A percentile compares a stretch with the other conserved stretches of the same genome.
These are phyloP conservation scores for Magnolia sinica DNA, from an alignment of 164 flowering plant species.

Conservation along the genomic window DNA sequence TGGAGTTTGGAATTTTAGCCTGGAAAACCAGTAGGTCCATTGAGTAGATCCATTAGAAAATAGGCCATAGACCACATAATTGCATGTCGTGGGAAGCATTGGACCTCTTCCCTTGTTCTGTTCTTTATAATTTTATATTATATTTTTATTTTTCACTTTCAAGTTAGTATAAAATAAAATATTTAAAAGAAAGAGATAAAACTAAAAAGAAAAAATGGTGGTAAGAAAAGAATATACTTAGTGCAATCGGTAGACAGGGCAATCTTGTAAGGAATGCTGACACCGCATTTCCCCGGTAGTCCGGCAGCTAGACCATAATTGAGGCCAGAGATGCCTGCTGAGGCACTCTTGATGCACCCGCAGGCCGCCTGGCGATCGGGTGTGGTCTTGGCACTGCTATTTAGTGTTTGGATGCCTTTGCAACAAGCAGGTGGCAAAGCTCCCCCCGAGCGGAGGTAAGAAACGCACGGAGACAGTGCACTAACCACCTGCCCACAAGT, in stretches of 20 bases:
- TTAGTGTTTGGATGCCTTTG: background rate
- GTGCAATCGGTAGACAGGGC: slow-evolving; percentile 10
- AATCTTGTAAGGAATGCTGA: slow-evolving; percentile 6
- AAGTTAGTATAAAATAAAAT: no score
- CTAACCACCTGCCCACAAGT: background rate
- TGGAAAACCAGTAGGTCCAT: no score
- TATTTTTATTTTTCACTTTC: no score
- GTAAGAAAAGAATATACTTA: background rate
- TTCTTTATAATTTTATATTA: no score
- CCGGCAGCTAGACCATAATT: background rate
- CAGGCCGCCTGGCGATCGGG: slow-evolving; percentile 11
- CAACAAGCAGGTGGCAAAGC: background rate
- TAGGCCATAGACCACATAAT: no score
- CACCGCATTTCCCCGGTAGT: slow-evolving; percentile 13
- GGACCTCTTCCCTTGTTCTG: no score
- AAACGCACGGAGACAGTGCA: background rate
- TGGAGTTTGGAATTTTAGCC: no score
- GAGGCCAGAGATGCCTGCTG: background rate
- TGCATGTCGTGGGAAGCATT: no score
- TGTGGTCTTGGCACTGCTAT: background rate
- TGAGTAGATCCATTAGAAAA: no score
- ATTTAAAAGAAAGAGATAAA: no score
- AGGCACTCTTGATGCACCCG: background rate
- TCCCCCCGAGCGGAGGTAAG: background rate
- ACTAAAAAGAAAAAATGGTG: no score